These are phyloP conservation scores for Aspergillus carlsbadensis DNA, from an alignment of 495 filamentous ascomycete genomes.

Conservation along the genomic window DNA sequence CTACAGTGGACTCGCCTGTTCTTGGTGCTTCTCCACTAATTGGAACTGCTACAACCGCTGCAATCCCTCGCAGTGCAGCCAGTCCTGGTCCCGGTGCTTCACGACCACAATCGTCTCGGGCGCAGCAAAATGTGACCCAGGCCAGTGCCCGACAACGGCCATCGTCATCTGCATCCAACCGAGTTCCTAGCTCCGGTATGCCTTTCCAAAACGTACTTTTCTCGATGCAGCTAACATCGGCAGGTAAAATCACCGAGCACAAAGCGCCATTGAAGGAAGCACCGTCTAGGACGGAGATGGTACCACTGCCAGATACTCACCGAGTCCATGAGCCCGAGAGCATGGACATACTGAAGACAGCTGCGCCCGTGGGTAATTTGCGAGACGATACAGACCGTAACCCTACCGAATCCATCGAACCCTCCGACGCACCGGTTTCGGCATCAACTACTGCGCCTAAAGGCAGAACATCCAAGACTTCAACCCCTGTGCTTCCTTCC, in stretches of 20 bases:
- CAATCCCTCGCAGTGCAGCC: slow-evolving; percentile 44
- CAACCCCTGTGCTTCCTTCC: slow-evolving; percentile 48
- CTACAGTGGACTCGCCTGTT: slow-evolving; percentile 62
- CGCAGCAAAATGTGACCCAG: slow-evolving; percentile 65
- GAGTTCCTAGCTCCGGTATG: slow-evolving; percentile 31
- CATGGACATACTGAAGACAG: slow-evolving; percentile 35
- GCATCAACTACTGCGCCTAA: slow-evolving; percentile 22
- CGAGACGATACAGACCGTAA: slow-evolving; percentile 37
- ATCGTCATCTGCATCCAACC: slow-evolving; percentile 59
- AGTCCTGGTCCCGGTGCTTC: slow-evolving; percentile 41
- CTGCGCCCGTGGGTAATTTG: slow-evolving; percentile 22
- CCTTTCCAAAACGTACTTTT: background rate
- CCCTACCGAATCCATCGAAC: slow-evolving; percentile 28
- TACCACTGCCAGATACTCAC: slow-evolving; percentile 23
- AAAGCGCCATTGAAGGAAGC: slow-evolving; percentile 33
- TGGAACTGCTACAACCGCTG: slow-evolving; percentile 60
- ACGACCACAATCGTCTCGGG: slow-evolving; percentile 63
- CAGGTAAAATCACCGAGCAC: slow-evolving; percentile 39
- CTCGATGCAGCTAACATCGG: slow-evolving; percentile 8
- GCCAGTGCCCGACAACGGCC: slow-evolving; percentile 56
- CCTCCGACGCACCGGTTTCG: slow-evolving; percentile 18
- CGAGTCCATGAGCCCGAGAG: slow-evolving; percentile 27
- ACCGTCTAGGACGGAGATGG: slow-evolving; percentile 28
- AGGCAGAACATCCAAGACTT: slow-evolving; percentile 58
- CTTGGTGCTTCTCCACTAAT: slow-evolving; percentile 71